Conservation (phyloP, 257 asterid species). For the Rauvolfia tetraphylla region DNA sequence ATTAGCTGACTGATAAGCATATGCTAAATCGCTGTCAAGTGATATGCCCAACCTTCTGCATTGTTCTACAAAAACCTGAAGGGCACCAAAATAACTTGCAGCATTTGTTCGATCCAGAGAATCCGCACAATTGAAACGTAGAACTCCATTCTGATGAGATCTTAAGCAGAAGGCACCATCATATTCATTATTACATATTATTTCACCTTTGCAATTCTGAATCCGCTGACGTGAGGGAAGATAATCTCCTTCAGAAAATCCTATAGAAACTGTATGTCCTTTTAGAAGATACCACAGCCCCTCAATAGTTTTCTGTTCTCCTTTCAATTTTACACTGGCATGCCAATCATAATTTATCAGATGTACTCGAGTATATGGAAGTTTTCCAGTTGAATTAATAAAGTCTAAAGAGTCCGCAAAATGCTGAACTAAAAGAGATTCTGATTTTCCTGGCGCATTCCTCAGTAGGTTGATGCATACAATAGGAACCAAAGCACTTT, state of each 20-base stretch:
- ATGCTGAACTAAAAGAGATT: slow-evolving; percentile 84
- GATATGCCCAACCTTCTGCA: slow-evolving; percentile 96
- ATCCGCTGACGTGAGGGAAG: slow-evolving; percentile 77
- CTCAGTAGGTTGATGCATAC: slow-evolving; percentile 89
- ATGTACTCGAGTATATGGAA: slow-evolving; percentile 77
- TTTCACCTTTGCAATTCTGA: slow-evolving; percentile 87
- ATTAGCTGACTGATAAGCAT: slow-evolving; percentile 65
- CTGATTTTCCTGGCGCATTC: slow-evolving; percentile 91
- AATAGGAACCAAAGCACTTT: slow-evolving; percentile 83
- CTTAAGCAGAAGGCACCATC: slow-evolving; percentile 96
- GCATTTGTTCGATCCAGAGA: slow-evolving; percentile 99
- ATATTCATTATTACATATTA: slow-evolving; percentile 66
- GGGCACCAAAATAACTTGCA: slow-evolving; percentile 98
- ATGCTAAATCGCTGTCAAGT: slow-evolving; percentile 84
- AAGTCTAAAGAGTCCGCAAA: slow-evolving; percentile 87
- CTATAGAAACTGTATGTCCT: slow-evolving; percentile 78
- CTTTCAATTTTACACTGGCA: slow-evolving; percentile 89
- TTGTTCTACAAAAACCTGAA: slow-evolving; percentile 93
- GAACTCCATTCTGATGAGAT: slow-evolving; percentile 95
- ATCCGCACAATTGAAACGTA: slow-evolving; percentile 98
- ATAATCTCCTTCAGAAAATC: slow-evolving; percentile 91
- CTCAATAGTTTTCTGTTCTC: slow-evolving; percentile 96
- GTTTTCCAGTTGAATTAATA: slow-evolving; percentile 68
- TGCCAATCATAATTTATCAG: slow-evolving; percentile 99
- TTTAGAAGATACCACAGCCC: slow-evolving; percentile 96